These are phyloP conservation scores for Boehmeria nivea DNA, from an alignment of 306 rosid species.

Conservation along the genomic window DNA sequence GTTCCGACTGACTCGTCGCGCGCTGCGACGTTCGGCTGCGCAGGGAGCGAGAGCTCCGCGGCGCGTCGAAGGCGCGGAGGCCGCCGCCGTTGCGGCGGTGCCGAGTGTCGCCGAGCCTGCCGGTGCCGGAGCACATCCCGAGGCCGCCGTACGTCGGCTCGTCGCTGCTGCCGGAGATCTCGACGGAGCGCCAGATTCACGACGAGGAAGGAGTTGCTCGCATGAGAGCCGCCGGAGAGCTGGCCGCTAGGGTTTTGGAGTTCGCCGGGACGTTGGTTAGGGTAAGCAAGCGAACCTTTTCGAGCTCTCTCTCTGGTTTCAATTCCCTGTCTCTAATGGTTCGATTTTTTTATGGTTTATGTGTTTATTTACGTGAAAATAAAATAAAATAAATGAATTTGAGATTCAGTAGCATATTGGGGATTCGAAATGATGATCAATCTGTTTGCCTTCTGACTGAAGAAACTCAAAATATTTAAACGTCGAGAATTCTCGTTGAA, in stretches of 20 bases:
- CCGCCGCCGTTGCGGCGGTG: constrained; percentile 69
- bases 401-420: too few species aligned
- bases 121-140: constrained; percentile 77
- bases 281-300: constrained; percentile 49
- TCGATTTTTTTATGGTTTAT: too few species aligned
- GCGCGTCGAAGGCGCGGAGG: constrained; percentile 35
- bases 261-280: constrained; percentile 82
- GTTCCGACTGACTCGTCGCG: constrained; percentile 3
- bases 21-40: constrained; percentile 7
- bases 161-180: constrained; percentile 59
- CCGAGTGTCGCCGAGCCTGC: constrained; percentile 66
- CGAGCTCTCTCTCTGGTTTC: not conserved
- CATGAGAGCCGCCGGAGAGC: constrained; percentile 88
- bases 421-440: too few species aligned
- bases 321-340: too few species aligned
- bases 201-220: constrained; percentile 63
- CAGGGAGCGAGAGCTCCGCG: constrained; percentile 63
- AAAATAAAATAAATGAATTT: too few species aligned
- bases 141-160: constrained; percentile 85
- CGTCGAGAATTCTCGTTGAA: too few species aligned
- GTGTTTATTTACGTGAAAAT: too few species aligned
- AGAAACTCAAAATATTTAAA: too few species aligned
- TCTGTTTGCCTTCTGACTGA: too few species aligned
- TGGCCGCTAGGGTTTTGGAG: constrained; percentile 86
- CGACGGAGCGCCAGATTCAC: constrained; percentile 66